phyloP scores from a whole-genome alignment of 202 grass and related monocot genomes.

The Thinopyrum obtusiflorum region DNA sequence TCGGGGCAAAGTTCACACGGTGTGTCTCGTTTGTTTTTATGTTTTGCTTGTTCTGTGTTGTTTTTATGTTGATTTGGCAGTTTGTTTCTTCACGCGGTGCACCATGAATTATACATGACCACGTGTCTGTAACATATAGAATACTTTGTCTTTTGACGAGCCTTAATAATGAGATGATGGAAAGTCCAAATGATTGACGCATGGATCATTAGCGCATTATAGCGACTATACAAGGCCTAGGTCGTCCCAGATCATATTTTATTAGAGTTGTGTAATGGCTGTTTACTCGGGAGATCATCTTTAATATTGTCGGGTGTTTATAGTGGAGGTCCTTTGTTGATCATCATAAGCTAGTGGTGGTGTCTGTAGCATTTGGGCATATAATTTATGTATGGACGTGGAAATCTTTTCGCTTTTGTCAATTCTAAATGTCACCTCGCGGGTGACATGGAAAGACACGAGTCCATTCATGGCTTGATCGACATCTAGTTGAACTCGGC shows the following conservation, averaged over 20 bases:
- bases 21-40: no score
- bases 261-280: neutral
- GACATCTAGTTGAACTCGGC: constrained; percentile 12
- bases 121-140: no score
- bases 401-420: constrained; percentile 7
- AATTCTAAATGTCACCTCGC: neutral
- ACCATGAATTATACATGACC: no score
- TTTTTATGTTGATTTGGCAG: no score
- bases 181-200: neutral
- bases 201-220: neutral
- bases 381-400: neutral
- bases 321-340: neutral
- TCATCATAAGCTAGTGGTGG: constrained; percentile 19
- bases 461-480: neutral
- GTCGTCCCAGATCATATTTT: constrained; percentile 15
- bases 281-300: constrained; percentile 7
- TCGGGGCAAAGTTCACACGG: no score
- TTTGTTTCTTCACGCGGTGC: no score
- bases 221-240: neutral
- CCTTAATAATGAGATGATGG: no score
- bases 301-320: neutral
- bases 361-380: constrained; percentile 3
- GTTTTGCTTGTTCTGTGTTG: no score
- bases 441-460: no score
- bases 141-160: no score